Conservation (phyloP, 768 basidiomycete genomes). For the Hydnum rufescens region DNA sequence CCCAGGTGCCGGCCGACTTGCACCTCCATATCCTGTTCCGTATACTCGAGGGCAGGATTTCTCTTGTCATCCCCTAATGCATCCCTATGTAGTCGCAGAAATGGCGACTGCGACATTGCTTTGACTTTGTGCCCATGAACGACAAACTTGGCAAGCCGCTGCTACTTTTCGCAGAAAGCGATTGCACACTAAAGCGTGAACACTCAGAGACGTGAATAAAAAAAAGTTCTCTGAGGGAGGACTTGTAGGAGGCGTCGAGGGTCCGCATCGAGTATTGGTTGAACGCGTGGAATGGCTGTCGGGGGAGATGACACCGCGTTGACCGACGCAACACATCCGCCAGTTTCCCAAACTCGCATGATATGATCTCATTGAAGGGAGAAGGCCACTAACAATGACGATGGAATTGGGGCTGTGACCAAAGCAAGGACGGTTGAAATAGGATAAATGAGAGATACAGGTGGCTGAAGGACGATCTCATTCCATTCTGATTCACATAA, state of each 20-base stretch:
- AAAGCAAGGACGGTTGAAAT: constrained; percentile 33
- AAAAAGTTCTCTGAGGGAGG: constrained; percentile 19
- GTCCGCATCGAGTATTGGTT: constrained; percentile 36
- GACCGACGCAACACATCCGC: constrained; percentile 4
- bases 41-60: constrained; percentile 44
- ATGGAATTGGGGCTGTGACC: constrained; percentile 54
- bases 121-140: constrained; percentile 33
- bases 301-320: neutral
- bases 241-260: constrained; percentile 46
- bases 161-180: constrained; percentile 13
- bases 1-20: constrained; percentile 6
- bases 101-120: constrained; percentile 41
- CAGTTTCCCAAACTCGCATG: constrained; percentile 57
- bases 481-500: constrained; percentile 36
- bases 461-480: constrained; percentile 41
- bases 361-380: constrained; percentile 75
- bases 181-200: constrained; percentile 59
- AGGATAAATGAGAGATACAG: constrained; percentile 38
- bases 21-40: constrained; percentile 25
- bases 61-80: constrained; percentile 70
- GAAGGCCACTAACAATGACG: constrained; percentile 56
- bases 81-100: constrained; percentile 58
- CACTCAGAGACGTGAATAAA: constrained; percentile 35
- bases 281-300: constrained; percentile 27
- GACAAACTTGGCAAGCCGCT: constrained; percentile 13